Evolutionary conservation across 2,329 filamentous ascomycete species (phyloP).

Genomic region (Cladosporium sp.): DNA sequence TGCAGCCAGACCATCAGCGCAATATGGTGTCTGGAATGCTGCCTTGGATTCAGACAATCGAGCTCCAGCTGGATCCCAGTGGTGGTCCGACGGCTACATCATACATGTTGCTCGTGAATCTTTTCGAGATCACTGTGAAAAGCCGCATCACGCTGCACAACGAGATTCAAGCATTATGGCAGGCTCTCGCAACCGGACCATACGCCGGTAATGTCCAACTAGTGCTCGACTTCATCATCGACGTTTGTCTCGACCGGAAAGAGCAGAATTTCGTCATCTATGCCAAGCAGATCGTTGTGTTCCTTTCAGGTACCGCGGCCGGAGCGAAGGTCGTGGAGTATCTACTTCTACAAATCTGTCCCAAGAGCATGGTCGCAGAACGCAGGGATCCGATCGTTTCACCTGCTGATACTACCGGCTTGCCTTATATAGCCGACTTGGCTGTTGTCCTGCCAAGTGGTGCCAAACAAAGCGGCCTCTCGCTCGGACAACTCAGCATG

Average conservation of each 20-base stretch:
- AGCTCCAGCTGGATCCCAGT: slow-evolving; percentile 86
- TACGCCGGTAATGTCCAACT: slow-evolving; percentile 91
- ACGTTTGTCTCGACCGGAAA: slow-evolving; percentile 82
- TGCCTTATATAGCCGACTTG: slow-evolving; percentile 89
- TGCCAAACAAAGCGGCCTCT: slow-evolving; percentile 82
- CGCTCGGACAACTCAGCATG: slow-evolving; percentile 84
- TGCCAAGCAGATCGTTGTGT: slow-evolving; percentile 96
- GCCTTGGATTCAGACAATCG: slow-evolving; percentile 93
- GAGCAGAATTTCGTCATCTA: slow-evolving; percentile 99
- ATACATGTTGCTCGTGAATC: slow-evolving; percentile 89
- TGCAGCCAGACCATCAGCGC: slow-evolving; percentile 76
- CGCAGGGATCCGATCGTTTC: slow-evolving; percentile 66
- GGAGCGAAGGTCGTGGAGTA: slow-evolving; percentile 94
- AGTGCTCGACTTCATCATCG: slow-evolving; percentile 94
- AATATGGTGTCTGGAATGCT: slow-evolving; percentile 93
- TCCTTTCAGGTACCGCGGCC: slow-evolving; percentile 78
- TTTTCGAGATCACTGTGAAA: slow-evolving; percentile 94
- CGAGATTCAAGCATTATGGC: slow-evolving; percentile 96
- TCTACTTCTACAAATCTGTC: slow-evolving; percentile 81
- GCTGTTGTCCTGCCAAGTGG: slow-evolving; percentile 74
- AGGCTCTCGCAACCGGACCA: slow-evolving; percentile 87
- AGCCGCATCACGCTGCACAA: slow-evolving; percentile 86
- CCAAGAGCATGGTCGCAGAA: slow-evolving; percentile 95
- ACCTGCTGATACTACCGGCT: slow-evolving; percentile 66
- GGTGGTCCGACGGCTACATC: slow-evolving; percentile 86